phyloP scores from a whole-genome alignment of 176 grass and related monocot species.

The Eremochloa ophiuroides region DNA sequence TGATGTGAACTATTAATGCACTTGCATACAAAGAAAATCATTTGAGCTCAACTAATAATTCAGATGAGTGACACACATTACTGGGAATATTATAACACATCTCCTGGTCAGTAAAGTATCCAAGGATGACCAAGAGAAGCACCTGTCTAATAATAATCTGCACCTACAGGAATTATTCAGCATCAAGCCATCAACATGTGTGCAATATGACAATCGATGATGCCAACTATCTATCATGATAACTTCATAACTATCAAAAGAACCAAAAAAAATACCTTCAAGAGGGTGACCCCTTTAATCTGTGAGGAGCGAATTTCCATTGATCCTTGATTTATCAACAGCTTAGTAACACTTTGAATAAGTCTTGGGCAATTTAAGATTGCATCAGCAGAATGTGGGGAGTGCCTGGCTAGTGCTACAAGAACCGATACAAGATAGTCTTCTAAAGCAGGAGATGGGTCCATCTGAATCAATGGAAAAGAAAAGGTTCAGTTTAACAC shows the following conservation, averaged over 20 bases:
- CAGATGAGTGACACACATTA: not conserved
- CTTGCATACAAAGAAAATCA: conserved; percentile 20
- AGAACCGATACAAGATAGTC: conserved; percentile 81
- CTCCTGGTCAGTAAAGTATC: not conserved
- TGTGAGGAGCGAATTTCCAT: conserved; percentile 50
- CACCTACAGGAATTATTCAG: not conserved
- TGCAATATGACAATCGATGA: not conserved
- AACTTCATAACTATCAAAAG: not conserved
- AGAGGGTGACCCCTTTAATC: conserved; percentile 63
- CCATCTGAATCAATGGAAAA: conserved; percentile 67
- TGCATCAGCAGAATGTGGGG: conserved; percentile 74
- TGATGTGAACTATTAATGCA: not conserved
- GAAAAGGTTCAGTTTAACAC: conserved; percentile 20
- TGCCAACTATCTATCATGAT: conserved; percentile 2
- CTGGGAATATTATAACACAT: not conserved
- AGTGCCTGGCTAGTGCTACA: conserved; percentile 86
- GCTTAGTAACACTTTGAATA: conserved; percentile 65
- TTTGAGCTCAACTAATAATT: conserved; percentile 16
- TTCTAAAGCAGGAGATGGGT: conserved; percentile 62
- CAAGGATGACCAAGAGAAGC: conserved; percentile 1
- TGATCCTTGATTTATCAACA: conserved; percentile 55
- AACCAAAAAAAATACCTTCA: conserved; percentile 60
- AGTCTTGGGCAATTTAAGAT: conserved; percentile 75
- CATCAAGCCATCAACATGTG: not conserved
- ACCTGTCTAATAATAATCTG: not conserved